These are phyloP conservation scores for Thelephora aurantiotincta DNA, from an alignment of 768 basidiomycete species.

Conservation along the genomic window DNA sequence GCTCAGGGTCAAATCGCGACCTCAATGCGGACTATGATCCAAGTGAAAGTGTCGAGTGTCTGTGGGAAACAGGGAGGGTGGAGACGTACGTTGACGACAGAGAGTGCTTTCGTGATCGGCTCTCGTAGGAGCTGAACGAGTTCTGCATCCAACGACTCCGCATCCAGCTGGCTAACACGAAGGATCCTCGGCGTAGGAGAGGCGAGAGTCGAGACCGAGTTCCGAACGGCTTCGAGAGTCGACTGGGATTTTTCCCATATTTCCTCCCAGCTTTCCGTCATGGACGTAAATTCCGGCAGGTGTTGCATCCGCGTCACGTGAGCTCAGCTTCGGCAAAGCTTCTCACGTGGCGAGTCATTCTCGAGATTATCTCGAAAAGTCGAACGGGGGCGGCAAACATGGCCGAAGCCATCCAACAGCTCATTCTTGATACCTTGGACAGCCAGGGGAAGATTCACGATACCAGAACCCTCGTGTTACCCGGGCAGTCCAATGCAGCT, in stretches of 20 bases:
- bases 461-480: conserved; percentile 52
- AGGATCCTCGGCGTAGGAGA: conserved; percentile 33
- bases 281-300: background rate
- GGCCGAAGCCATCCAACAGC: conserved; percentile 71
- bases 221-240: conserved; percentile 31
- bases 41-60: background rate
- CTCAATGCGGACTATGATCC: conserved; percentile 37
- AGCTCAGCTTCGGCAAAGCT: background rate
- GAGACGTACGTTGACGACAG: conserved; percentile 46
- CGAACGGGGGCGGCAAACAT: conserved; percentile 20
- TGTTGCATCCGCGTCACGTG: background rate
- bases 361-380: background rate
- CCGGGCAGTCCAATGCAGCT: conserved; percentile 44
- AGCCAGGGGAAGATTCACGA: conserved; percentile 41
- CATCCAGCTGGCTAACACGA: conserved; percentile 85
- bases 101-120: conserved; percentile 63
- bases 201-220: conserved; percentile 19
- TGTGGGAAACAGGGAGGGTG: background rate
- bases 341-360: conserved; percentile 9
- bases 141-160: conserved; percentile 82
- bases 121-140: conserved; percentile 70
- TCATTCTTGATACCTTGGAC: conserved; percentile 63
- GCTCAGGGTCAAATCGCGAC: conserved; percentile 58
- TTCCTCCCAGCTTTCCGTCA: conserved; percentile 31
- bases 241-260: conserved; percentile 53